Evolutionary conservation across 495 filamentous ascomycete species (phyloP), one percentile per base, ranked within the genome.

Genomic region (Aspergillus carlsbadensis): DNA sequence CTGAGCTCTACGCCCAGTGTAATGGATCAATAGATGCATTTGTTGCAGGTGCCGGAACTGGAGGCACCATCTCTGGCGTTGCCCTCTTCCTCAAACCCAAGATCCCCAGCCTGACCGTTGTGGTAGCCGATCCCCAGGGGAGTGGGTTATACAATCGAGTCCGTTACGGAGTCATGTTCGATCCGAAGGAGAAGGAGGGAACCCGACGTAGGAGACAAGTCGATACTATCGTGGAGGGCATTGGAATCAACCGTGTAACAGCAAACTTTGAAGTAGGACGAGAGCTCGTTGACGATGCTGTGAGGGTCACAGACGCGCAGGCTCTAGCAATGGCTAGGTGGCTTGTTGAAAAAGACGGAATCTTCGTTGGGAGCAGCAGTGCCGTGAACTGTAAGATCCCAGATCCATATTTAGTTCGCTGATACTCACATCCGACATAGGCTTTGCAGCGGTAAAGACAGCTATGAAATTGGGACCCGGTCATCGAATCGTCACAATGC

Each of bases 161-260:
- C 57, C 85, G 86, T 34, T 89, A 91, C 69, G 94, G 95, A 5
- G 94, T 99, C 36, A 96, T 99, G 92, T 99, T 96, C 69, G 86
- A 92, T 62, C 26, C 78, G 10, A 92, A 85, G 52, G 94, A 99
- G 71, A 80, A 79, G 44, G 94, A 99, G 72, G 94, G 94, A 0
- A 97, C 94, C 13, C 78, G 94, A 42, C 76, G 94, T 31, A 77
- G 94, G 57, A 84, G 86, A 56, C 94, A 99, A 75, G 89, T 99
- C 36, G 94, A 99, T 75, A 92, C 89, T 4, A 90, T 99, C 56
- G 90, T 99, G 6, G 94, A 99, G 69, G 94, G 94, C 0, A 92
- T 99, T 63, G 94, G 94, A 0, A 89, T 97, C 62, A 99, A 95
- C 65, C 82, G 94, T 2, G 77, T 96, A 11, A 98, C 94, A 14